These are phyloP conservation scores for Beauveria australis DNA, from an alignment of 2,329 filamentous ascomycete species.

Conservation along the genomic window DNA sequence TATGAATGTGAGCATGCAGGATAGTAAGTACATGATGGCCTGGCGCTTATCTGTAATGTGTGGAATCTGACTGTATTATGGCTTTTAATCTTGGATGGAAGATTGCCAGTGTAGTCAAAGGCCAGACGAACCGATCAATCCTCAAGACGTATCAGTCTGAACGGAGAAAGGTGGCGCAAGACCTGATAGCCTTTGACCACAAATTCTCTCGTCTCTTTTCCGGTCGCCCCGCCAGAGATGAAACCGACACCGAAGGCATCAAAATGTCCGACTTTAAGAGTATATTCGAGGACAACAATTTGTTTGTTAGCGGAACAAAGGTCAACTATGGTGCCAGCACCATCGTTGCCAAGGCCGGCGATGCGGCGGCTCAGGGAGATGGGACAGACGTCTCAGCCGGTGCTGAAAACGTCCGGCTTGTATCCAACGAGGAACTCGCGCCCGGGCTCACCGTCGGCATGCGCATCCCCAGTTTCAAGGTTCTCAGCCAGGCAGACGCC, in stretches of 20 bases:
- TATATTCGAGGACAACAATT: conserved; percentile 49
- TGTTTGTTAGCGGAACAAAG: conserved; percentile 49
- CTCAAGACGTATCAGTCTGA: conserved; percentile 44
- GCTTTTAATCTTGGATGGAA: conserved; percentile 50
- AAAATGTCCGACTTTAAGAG: conserved; percentile 56
- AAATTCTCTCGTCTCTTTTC: conserved; percentile 49
- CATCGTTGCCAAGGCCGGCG: conserved; percentile 46
- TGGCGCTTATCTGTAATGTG: no score
- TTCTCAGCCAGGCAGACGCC: conserved; percentile 48
- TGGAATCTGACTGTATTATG: conserved; percentile 14
- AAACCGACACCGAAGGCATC: conserved; percentile 52
- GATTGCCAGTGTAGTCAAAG: conserved; percentile 37
- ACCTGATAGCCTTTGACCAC: conserved; percentile 58
- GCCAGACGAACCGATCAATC: conserved; percentile 32
- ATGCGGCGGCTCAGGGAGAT: conserved; percentile 35
- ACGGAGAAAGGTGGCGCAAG: conserved; percentile 51
- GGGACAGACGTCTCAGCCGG: conserved; percentile 28
- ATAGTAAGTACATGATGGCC: conserved; percentile 26
- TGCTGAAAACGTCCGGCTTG: conserved; percentile 12
- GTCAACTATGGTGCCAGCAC: conserved; percentile 51
- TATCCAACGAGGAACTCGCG: conserved; percentile 22
- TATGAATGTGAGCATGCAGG: conserved; percentile 67
- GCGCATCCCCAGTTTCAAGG: conserved; percentile 50
- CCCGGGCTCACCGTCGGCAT: conserved; percentile 39
- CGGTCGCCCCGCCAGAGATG: conserved; percentile 48